phyloP scores from a whole-genome alignment of 495 filamentous ascomycete genomes.

The Lophiostoma macrostomum region DNA sequence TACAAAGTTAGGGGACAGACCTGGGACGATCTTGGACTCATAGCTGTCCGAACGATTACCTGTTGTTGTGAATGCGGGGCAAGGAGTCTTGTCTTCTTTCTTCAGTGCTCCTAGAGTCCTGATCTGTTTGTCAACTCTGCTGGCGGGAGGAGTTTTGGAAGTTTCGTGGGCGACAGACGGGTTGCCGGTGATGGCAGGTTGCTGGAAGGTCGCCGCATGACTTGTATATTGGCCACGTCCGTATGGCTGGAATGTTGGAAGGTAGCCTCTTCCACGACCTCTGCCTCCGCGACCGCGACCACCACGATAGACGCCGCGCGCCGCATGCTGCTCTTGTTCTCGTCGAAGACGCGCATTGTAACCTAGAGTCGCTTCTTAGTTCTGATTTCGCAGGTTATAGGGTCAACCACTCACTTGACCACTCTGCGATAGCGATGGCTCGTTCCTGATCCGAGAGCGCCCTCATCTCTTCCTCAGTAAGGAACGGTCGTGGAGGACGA shows the following conservation, averaged over 20 bases:
- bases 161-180: not conserved
- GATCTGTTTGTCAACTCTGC: not conserved
- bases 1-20: not conserved
- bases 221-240: not conserved
- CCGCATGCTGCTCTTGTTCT: not conserved
- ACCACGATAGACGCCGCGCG: not conserved
- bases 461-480: slow-evolving; percentile 3
- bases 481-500: not conserved
- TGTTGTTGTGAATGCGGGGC: slow-evolving; percentile 19
- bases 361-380: not conserved
- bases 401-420: slow-evolving; percentile 4
- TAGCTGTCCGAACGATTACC: slow-evolving; percentile 1
- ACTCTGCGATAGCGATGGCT: slow-evolving; percentile 2
- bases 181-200: not conserved
- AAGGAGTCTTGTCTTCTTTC: not conserved
- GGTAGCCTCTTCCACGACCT: not conserved
- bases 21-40: not conserved
- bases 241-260: slow-evolving; percentile 5
- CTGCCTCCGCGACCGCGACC: not conserved
- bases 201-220: slow-evolving; percentile 8
- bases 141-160: not conserved
- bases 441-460: not conserved
- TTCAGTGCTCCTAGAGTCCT: not conserved
- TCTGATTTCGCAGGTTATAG: not conserved
- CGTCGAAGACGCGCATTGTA: not conserved